Conservation (phyloP, 1,284 basidiomycete species). For the Ceratobasidium sp. region DNA sequence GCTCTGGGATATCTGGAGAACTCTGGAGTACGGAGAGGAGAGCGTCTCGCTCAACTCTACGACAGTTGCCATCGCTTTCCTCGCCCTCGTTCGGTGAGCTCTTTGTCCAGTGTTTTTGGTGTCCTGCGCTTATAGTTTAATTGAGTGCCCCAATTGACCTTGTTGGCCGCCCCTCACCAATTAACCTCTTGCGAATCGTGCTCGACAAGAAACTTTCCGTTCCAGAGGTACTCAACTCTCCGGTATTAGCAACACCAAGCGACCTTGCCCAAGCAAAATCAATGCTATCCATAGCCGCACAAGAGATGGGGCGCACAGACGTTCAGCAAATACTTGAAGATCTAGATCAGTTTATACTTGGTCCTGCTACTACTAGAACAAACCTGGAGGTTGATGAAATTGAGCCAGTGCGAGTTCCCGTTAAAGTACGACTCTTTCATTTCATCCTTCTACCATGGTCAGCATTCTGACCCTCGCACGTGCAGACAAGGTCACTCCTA, state of each 20-base stretch:
- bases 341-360: constrained; percentile 56
- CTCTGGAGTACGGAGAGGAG: constrained; percentile 62
- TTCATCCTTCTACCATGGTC: not conserved
- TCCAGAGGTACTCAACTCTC: constrained; percentile 63
- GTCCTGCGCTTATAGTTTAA: not conserved
- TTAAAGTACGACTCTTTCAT: constrained; percentile 7
- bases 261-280: constrained; percentile 57
- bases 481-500: not conserved
- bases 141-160: constrained; percentile 31
- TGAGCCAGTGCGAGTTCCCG: constrained; percentile 56
- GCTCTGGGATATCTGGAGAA: constrained; percentile 63
- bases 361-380: constrained; percentile 46
- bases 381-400: constrained; percentile 66
- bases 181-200: constrained; percentile 59
- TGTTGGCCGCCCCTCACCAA: constrained; percentile 27
- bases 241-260: constrained; percentile 58
- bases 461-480: not conserved
- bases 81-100: constrained; percentile 62
- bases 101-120: not conserved
- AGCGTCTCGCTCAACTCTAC: constrained; percentile 60
- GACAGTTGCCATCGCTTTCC: constrained; percentile 72
- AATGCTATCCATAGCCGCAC: constrained; percentile 64
- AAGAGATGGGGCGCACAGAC: constrained; percentile 59
- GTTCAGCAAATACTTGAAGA: constrained; percentile 64
- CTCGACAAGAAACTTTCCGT: constrained; percentile 61